Base-by-base conservation (phyloP, 495 filamentous ascomycete species). In the Daldinia loculata region DNA sequence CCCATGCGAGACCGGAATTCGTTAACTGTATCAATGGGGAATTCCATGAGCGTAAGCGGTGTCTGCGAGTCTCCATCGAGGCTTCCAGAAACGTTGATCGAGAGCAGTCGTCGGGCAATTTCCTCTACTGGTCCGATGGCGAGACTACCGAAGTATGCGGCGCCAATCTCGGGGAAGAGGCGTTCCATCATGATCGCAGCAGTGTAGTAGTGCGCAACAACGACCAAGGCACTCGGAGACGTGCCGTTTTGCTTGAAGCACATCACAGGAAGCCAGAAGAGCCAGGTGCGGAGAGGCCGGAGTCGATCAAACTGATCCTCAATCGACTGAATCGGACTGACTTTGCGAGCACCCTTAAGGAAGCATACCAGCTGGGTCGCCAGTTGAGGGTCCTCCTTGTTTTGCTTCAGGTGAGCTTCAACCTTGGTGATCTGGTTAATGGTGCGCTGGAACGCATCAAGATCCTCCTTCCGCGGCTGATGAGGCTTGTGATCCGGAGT, bases 181-280 rank as follows among this genome's bases (percentile, higher is more conserved):
- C 92, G 91, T 79, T 98, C 96, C 78, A 99, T 86, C 38, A 91
- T 87, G 61, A 97, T 81, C 11, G 92, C 94, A 32, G 92, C 87
- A 4, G 92, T 93, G 77, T 97, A 98, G 80, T 97, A 95, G 75
- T 98, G 91, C 8, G 94, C 91, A 39, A 99, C 88, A 34, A 97
- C 86, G 22, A 98, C 83, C 78, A 98, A 83, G 19, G 90, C 88
- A 34, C 88, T 89, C 4, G 87, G 83, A 66, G 89, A 88, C 27
- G 80, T 82, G 24, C 84, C 79, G 24, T 85, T 86, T 56, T 85
- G 82, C 71, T 89, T 85, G 38, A 92, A 82, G 66, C 87, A 87
- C 69, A 84, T 82, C 59, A 93, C 88, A 3, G 96, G 96, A 51
- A 97, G 86, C 92, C 94, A 99, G 82, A 98, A 97, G 22, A 98